phyloP scores from a whole-genome alignment of 805 yeast species.

The Schizosaccharomyces japonicus region DNA sequence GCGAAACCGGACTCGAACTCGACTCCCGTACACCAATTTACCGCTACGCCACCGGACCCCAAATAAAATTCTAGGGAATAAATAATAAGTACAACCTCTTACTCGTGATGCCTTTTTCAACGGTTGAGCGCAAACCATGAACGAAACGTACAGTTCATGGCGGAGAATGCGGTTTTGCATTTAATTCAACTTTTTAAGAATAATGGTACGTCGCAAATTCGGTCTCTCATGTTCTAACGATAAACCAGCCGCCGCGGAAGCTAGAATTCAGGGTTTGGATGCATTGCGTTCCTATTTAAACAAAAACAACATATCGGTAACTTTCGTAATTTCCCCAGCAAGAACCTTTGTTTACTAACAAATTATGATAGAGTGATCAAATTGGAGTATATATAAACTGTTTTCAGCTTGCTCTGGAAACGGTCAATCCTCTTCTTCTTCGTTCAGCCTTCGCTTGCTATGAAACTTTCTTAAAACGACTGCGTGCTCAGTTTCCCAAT shows the following conservation, averaged over 20 bases:
- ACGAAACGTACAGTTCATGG: too few relatives aligned
- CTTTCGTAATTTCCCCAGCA: background rate
- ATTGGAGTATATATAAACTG: background rate
- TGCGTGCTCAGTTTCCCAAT: background rate
- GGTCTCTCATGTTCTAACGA: background rate
- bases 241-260: background rate
- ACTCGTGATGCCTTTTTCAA: too few relatives aligned
- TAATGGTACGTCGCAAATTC: background rate
- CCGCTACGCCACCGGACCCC: too few relatives aligned
- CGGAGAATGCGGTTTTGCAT: too few relatives aligned
- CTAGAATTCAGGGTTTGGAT: background rate
- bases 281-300: background rate
- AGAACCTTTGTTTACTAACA: background rate
- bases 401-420: background rate
- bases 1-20: too few relatives aligned
- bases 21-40: too few relatives aligned
- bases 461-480: background rate
- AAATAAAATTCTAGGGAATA: too few relatives aligned
- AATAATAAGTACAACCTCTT: too few relatives aligned
- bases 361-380: background rate
- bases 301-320: background rate
- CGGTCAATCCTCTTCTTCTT: slow-evolving; percentile 1
- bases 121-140: too few relatives aligned
- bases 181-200: too few relatives aligned
- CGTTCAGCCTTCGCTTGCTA: background rate